Evolutionary conservation across 2,329 filamentous ascomycete genomes (phyloP), one percentile per base, ranked within the genome.

Genomic region (Botrytis tulipae): DNA sequence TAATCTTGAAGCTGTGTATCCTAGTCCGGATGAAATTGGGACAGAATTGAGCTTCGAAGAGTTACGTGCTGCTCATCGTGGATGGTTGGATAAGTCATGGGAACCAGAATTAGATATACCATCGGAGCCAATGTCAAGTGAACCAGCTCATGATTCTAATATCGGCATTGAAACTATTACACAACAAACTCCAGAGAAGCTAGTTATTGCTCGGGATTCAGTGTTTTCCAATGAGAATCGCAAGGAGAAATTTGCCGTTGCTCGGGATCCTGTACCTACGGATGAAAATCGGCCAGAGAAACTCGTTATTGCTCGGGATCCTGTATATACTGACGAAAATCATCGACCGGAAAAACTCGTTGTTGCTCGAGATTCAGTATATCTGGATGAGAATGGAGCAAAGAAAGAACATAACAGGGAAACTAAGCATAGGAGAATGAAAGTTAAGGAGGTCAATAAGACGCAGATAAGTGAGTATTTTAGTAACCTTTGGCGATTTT

Each of bases 41-140:
- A 90, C 90, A 46, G 95, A 98, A 82, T 87, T 93, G 75, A 95
- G 93, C 79, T 97, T 98, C 80, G 96, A 99, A 81, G 96, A 99
- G 83, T 84, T 99, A 35, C 90, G 94, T 83, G 95, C 95, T 44
- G 87, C 87, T 60, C 89, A 89, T 77, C 88, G 93, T 73, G 95
- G 95, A 0, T 91, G 90, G 85, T 83, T 92, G 48, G 84, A 88
- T 76, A 85, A 85, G 63, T 83, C 84, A 29, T 92, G 89, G 89
- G 84, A 86, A 40, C 74, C 76, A 42, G 80, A 82, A 61, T 74
- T 63, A 10, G 54, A 73, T 35, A 29, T 65, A 46, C 51, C 62
- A 48, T n/a, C 48, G 1, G 63, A 74, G 12, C 57, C 61, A 5
- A 29, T 73, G 20, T 67, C 62, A 4, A 72, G 70, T 59, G 70